These are phyloP conservation scores for Candida saitoana DNA, from an alignment of 805 yeast species.

Conservation along the genomic window DNA sequence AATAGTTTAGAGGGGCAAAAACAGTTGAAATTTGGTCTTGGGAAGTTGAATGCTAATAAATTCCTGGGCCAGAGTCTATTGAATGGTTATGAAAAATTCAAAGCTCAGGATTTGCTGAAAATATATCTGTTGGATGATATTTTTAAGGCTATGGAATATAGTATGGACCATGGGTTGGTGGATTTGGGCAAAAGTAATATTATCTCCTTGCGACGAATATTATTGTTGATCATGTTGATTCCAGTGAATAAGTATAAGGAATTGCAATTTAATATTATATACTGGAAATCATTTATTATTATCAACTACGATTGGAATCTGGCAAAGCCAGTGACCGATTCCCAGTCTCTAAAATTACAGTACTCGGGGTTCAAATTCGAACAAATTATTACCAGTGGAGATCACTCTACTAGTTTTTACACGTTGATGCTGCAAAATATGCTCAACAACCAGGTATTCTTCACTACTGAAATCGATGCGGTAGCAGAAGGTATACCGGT, in stretches of 20 bases:
- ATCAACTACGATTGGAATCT: conserved; percentile 18
- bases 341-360: conserved; percentile 8
- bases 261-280: conserved; percentile 15
- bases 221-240: conserved; percentile 15
- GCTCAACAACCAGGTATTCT: conserved; percentile 10
- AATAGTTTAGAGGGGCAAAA: no score
- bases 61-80: conserved; percentile 18
- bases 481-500: conserved; percentile 12
- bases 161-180: conserved; percentile 6
- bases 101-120: conserved; percentile 8
- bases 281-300: conserved; percentile 15
- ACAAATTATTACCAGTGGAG: conserved; percentile 12
- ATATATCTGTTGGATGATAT: conserved; percentile 16
- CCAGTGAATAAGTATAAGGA: conserved; percentile 14
- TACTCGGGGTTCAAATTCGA: conserved; percentile 24
- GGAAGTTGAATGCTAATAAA: background rate
- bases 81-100: conserved; percentile 13
- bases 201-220: conserved; percentile 16
- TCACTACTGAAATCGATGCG: conserved; percentile 25
- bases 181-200: conserved; percentile 9
- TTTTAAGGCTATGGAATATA: conserved; percentile 10
- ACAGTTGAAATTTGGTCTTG: conserved; percentile 7
- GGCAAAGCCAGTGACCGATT: background rate
- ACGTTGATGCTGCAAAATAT: conserved; percentile 13
- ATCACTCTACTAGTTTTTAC: conserved; percentile 10